phyloP scores from a whole-genome alignment of 2,329 filamentous ascomycete genomes.

The Daldinia eschscholtzii region DNA sequence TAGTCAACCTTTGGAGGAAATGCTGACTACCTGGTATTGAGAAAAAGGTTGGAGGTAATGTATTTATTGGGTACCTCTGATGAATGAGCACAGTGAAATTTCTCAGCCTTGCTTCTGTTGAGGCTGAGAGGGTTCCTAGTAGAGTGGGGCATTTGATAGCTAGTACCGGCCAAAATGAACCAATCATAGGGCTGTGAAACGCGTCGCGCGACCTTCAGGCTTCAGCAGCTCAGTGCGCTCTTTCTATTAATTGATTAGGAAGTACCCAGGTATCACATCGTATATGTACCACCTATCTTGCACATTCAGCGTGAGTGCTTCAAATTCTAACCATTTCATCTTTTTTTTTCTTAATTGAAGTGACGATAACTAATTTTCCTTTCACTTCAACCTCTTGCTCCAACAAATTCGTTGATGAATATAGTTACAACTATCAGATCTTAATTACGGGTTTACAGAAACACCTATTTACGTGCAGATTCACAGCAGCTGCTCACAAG shows the following conservation, averaged over 20 bases:
- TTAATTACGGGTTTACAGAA: not conserved
- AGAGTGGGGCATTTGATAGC: not conserved
- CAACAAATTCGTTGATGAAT: not conserved
- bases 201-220: slow-evolving; percentile 20
- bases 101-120: slow-evolving; percentile 40
- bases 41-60: slow-evolving; percentile 1
- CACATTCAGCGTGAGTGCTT: slow-evolving; percentile 8
- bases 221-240: slow-evolving; percentile 12
- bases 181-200: slow-evolving; percentile 15
- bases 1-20: not conserved
- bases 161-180: not conserved
- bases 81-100: slow-evolving; percentile 21
- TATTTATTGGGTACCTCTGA: slow-evolving; percentile 14
- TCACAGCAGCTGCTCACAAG: not conserved
- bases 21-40: not conserved
- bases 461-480: not conserved
- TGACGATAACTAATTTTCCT: not conserved
- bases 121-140: not conserved
- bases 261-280: slow-evolving; percentile 2
- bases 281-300: slow-evolving; percentile 14
- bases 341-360: not conserved
- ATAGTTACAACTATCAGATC: not conserved
- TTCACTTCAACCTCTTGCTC: not conserved
- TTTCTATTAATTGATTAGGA: not conserved
- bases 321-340: slow-evolving; percentile 9